Percentiles rank a stretch among this genome's conserved stretches.
Conservation (phyloP, 169 alveolate genomes). For the Amoebophrya sp. region DNA sequence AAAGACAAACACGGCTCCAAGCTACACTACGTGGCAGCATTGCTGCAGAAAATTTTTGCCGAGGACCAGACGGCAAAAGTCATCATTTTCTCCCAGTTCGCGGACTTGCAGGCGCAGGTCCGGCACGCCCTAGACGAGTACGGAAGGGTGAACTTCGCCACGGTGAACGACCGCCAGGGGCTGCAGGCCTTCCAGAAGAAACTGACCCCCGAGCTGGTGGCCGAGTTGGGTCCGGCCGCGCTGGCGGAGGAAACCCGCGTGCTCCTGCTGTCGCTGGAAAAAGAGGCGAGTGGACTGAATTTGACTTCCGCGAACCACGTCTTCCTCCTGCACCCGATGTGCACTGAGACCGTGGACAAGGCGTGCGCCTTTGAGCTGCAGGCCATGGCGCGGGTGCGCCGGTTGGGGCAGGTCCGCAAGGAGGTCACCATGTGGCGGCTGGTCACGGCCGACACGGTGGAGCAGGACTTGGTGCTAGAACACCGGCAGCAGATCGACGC, state of each 20-base stretch:
- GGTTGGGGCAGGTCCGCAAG: neutral
- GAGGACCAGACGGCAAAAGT: neutral
- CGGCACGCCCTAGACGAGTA: neutral
- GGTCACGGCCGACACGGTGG: conserved; percentile 14
- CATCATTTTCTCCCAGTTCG: neutral
- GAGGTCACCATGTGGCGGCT: conserved; percentile 13
- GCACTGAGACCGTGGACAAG: neutral
- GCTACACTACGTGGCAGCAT: neutral
- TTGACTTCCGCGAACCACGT: neutral
- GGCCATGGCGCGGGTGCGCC: conserved; percentile 8
- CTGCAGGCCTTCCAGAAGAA: neutral
- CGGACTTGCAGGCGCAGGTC: neutral
- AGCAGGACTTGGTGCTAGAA: neutral
- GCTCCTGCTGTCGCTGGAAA: neutral
- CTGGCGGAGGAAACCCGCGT: neutral
- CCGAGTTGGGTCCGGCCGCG: neutral
- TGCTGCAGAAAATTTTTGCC: neutral
- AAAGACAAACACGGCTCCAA: neutral
- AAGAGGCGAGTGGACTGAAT: neutral
- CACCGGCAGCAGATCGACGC: conserved; percentile 2
- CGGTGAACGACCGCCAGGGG: neutral
- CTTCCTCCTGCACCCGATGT: neutral
- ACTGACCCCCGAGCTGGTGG: neutral
- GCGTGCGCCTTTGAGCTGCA: conserved; percentile 21
- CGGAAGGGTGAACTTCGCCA: neutral